Percentiles rank a stretch among this genome's conserved stretches.
Conservation (phyloP, 2,329 filamentous ascomycete genomes). For the Bertia moriformis region DNA sequence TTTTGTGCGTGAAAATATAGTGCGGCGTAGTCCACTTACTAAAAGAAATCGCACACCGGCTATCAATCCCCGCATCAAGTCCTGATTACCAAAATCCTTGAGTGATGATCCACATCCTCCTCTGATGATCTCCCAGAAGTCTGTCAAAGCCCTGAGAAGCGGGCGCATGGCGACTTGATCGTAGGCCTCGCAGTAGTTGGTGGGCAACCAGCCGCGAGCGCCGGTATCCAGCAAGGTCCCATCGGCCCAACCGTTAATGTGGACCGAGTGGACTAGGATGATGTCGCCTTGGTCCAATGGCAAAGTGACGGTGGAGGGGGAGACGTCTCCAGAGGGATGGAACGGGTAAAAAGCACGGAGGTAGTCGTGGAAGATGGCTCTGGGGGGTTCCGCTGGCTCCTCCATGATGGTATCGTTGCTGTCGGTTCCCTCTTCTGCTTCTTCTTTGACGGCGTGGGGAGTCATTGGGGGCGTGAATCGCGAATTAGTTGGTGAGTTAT, state of each 20-base stretch:
- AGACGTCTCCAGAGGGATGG: conserved; percentile 60
- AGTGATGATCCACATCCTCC: conserved; percentile 42
- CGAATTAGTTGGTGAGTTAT: background rate
- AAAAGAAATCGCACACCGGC: conserved; percentile 81
- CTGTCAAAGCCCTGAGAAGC: conserved; percentile 70
- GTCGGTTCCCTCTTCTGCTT: too few species aligned
- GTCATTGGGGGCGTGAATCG: background rate
- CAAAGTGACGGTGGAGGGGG: conserved; percentile 76
- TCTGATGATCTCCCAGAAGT: conserved; percentile 82
- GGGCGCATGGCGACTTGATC: conserved; percentile 76
- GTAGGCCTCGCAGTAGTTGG: conserved; percentile 94
- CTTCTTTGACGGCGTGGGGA: too few species aligned
- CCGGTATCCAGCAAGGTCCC: conserved; percentile 78
- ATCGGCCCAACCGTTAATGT: conserved; percentile 97
- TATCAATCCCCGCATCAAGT: conserved; percentile 87
- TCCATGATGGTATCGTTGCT: background rate
- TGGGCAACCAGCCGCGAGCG: conserved; percentile 85
- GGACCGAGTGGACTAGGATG: conserved; percentile 85
- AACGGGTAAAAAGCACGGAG: conserved; percentile 89
- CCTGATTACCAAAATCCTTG: conserved; percentile 73
- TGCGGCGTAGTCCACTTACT: conserved; percentile 39
- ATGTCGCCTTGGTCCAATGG: conserved; percentile 83
- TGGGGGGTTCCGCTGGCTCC: conserved; percentile 19
- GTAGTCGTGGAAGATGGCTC: conserved; percentile 81
- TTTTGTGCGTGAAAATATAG: conserved; percentile 10